Base-by-base conservation (phyloP, 2,329 filamentous ascomycete genomes). In the Alternaria hordeiaustralica region DNA sequence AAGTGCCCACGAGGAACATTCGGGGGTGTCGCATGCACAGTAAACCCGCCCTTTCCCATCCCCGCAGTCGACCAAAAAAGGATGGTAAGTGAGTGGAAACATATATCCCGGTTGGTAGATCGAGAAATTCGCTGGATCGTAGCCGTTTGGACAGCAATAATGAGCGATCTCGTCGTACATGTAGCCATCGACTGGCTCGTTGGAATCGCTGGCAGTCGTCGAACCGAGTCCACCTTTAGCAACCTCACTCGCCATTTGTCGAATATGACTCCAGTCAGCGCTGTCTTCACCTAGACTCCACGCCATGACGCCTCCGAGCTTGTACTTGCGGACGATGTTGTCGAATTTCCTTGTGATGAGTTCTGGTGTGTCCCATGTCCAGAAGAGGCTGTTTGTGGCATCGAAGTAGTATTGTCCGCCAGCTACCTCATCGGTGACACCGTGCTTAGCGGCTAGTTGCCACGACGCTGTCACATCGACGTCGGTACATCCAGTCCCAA, bases 371-470 rank as follows among this genome's bases (percentile, higher is more conserved):
- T 94, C 92, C 83, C 89, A 93, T 0, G 89, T 89, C 91, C 91
- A 94, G 85, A 91, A 94, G 28, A 90, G 75, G 58, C 85, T 79
- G 67, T 87, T 82, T 5, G 80, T 66, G 0, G 75, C 63, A 72
- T 94, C 91, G 84, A 87, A 91, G 78, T 87, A 93, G 75, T 90
- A 92, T 74, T 89, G 86, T 0, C 90, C 91, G 20, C 90, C 91
- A 3, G 81, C 78, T 2, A 80, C 68, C 2, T 84, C 77, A 66
- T 93, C 91, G 28, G 87, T 88, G 50, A 75, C 74, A 1, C 88
- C 89, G 10, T 85, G 66, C 0, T 78, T 70, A 54, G 83, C 74
- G 0, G 91, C 90, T 13, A 82, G 83, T 15, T 81, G 76, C 73
- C 91, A 93, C 0, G 89, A 92, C 3, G 75, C 79, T 2, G 77